Evolutionary conservation across 2,329 filamentous ascomycete genomes (phyloP).

Genomic region (Beauveria caledonica): DNA sequence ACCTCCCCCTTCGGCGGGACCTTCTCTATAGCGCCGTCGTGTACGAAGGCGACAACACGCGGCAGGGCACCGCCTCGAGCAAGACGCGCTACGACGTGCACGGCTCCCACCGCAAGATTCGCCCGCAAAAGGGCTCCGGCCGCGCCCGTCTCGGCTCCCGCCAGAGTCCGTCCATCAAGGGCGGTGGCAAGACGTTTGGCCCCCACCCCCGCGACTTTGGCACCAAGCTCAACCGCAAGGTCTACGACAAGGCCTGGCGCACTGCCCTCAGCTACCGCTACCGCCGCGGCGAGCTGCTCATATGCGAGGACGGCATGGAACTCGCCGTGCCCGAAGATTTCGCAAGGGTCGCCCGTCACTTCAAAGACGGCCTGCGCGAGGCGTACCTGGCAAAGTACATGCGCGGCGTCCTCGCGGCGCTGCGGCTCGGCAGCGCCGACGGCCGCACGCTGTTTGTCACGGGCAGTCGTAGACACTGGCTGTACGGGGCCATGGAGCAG

Average conservation of each 20-base stretch:
- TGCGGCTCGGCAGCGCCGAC: slow-evolving; percentile 58
- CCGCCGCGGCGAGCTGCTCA: slow-evolving; percentile 73
- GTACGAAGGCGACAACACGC: slow-evolving; percentile 83
- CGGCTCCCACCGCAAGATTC: slow-evolving; percentile 74
- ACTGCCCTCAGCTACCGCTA: slow-evolving; percentile 91
- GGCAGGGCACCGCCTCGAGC: slow-evolving; percentile 75
- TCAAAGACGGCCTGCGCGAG: slow-evolving; percentile 41
- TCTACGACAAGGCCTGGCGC: slow-evolving; percentile 93
- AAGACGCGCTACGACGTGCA: slow-evolving; percentile 79
- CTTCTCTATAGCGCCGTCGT: slow-evolving; percentile 87
- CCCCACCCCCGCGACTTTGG: slow-evolving; percentile 87
- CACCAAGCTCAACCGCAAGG: slow-evolving; percentile 73
- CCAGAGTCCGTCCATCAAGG: slow-evolving; percentile 73
- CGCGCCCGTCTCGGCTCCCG: slow-evolving; percentile 68
- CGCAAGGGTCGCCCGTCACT: slow-evolving; percentile 31
- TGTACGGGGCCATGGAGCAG: slow-evolving; percentile 59
- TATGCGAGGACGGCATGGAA: slow-evolving; percentile 72
- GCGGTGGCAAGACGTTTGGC: slow-evolving; percentile 85
- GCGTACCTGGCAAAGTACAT: slow-evolving; percentile 56
- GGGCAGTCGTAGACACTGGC: slow-evolving; percentile 45
- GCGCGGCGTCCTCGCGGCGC: slow-evolving; percentile 58
- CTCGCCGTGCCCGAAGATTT: slow-evolving; percentile 50
- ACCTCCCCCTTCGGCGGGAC: slow-evolving; percentile 81
- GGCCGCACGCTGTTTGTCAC: slow-evolving; percentile 74
- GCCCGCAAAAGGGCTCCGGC: slow-evolving; percentile 81